Base-by-base conservation (phyloP, 2,329 filamentous ascomycete genomes). In the Laburnicola sp. region DNA sequence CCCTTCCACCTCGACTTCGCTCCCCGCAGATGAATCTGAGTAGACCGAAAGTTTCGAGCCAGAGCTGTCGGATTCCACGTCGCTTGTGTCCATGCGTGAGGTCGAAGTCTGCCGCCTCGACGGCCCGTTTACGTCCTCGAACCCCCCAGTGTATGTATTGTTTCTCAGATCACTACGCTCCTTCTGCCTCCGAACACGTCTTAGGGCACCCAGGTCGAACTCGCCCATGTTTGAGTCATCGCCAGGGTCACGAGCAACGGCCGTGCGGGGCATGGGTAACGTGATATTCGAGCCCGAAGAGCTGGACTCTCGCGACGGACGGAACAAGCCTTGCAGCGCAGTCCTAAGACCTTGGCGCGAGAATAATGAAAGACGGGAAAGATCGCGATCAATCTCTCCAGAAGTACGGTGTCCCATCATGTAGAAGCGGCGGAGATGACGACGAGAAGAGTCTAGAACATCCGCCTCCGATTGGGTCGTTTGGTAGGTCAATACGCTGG, bases 1-100 rank as follows among this genome's bases (percentile, higher is more conserved):
- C 11, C 78, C 75, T 3, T 75, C 71, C 1, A 83, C 78, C 27
- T 78, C 75, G 2, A 82, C 63, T 35, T 76, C 72, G 31, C 72
- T 67, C 3, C 71, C 71, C 11, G 69, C 60, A 1, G 65, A 65
- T 1, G 52, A 50, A 25, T 53, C 60, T 0, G 61, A 64, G 45
- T 64, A 65, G 36, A 62, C 48, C 0, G 63, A 63, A 25, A 58
- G 56, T 10, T 60, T 59, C 1, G 64, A 65, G 7, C 49, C 55
- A 3, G 54, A 54, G 39, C 54, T 51, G 16, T 48, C 50, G 2
- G 35, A 39, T 2, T 45, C 45, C 21, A 35, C 38, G 6, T 39
- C 34, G 6, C 42, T 46, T 7, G 28, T 45, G 25, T 21, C 10
- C 28, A 47, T 26, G 8, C 30, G 31, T 16, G 40, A 30, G 34